Evolutionary conservation across 1,284 basidiomycete genomes (phyloP).

Genomic region (Naganishia cerealis): DNA sequence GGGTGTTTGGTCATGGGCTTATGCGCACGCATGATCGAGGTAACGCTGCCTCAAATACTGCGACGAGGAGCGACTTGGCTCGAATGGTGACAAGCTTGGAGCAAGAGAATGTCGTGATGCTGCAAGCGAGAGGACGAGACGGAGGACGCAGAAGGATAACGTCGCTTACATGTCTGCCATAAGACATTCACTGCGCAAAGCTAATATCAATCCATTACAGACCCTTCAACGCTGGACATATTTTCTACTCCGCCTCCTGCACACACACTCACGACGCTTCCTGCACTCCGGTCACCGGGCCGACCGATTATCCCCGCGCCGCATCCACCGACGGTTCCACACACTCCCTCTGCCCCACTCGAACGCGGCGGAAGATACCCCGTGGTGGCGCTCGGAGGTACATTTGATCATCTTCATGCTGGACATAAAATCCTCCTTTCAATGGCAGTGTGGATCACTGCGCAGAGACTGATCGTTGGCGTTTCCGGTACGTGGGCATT

Average conservation of each 20-base stretch:
- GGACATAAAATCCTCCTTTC: slow-evolving; percentile 96
- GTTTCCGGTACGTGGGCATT: slow-evolving; percentile 65
- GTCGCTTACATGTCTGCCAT: no score
- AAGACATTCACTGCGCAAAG: no score
- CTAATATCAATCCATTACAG: background rate
- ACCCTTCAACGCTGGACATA: slow-evolving; percentile 53
- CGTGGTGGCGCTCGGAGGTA: slow-evolving; percentile 65
- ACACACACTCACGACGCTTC: background rate
- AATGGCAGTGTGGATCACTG: slow-evolving; percentile 80
- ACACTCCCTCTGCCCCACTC: background rate
- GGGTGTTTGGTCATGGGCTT: no score
- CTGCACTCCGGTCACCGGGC: background rate
- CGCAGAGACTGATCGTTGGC: slow-evolving; percentile 80
- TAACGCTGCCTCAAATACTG: no score
- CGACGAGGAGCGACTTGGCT: no score
- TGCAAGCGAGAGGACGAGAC: background rate
- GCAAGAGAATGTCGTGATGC: no score
- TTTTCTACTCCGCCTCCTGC: slow-evolving; percentile 43
- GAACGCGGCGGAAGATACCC: slow-evolving; percentile 34
- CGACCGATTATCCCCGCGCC: slow-evolving; percentile 1
- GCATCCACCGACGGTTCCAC: background rate
- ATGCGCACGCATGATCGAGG: no score
- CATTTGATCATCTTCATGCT: slow-evolving; percentile 95
- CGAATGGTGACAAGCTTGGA: no score
- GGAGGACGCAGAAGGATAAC: background rate